Evolutionary conservation across 257 asterid genomes (phyloP).

Genomic region (Solanum lignicaule): DNA sequence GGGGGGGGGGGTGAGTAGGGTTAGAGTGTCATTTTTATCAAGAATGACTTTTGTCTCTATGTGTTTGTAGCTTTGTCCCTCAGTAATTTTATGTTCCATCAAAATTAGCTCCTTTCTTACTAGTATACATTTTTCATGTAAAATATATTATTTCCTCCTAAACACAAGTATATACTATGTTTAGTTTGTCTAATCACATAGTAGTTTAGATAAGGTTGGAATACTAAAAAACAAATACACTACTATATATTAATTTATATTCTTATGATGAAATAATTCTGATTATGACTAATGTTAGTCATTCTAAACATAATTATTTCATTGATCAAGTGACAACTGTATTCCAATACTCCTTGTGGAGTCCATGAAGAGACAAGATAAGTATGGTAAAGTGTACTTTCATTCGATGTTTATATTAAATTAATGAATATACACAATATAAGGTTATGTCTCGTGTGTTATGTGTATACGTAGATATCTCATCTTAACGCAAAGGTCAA

Average conservation of each 20-base stretch:
- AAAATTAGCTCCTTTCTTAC: background rate
- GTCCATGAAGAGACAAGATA: background rate
- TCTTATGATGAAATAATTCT: background rate
- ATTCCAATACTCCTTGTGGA: background rate
- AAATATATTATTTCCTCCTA: background rate
- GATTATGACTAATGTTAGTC: background rate
- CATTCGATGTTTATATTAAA: background rate
- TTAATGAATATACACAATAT: background rate
- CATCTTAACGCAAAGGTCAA: background rate
- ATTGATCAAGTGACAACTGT: conserved; percentile 23
- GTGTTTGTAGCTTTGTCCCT: background rate
- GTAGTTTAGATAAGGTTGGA: background rate
- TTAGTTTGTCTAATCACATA: background rate
- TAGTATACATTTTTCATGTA: background rate
- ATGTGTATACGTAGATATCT: background rate
- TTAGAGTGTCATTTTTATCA: background rate
- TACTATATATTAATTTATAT: background rate
- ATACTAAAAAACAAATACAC: background rate
- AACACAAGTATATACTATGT: background rate
- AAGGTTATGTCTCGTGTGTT: background rate
- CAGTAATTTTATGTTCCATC: background rate
- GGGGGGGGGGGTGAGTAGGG: background rate
- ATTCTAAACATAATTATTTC: background rate
- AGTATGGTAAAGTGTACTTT: background rate
- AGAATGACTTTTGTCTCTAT: background rate